A percentile compares a stretch with the other conserved stretches of the same genome.
These are phyloP conservation scores for Xylaria cubensis DNA, from an alignment of 495 filamentous ascomycete species.

Conservation along the genomic window DNA sequence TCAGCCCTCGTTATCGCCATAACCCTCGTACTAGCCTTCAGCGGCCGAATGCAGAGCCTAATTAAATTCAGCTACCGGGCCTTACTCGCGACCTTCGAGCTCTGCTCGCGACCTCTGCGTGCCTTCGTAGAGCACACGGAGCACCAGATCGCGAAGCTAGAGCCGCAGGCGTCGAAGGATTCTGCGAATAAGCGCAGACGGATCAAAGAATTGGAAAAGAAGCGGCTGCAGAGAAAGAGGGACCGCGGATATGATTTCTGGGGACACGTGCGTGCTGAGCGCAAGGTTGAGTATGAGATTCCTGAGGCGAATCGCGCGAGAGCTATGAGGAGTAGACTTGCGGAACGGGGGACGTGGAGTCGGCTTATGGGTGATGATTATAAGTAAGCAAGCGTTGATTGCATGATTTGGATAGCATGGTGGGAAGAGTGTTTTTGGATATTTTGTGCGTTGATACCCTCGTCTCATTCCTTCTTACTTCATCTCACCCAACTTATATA, in stretches of 20 bases:
- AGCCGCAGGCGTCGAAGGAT: conserved; percentile 35
- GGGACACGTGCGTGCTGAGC: conserved; percentile 47
- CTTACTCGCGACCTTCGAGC: conserved; percentile 25
- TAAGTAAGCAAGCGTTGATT: background rate
- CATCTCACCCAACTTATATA: background rate
- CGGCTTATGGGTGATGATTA: conserved; percentile 12
- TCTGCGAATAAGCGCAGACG: conserved; percentile 29
- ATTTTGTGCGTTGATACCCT: conserved; percentile 8
- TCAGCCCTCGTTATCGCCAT: conserved; percentile 47
- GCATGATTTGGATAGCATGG: background rate
- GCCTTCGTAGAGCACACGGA: conserved; percentile 23
- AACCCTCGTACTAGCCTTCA: conserved; percentile 52
- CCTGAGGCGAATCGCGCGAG: conserved; percentile 50
- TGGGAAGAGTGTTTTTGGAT: background rate
- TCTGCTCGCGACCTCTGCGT: conserved; percentile 17
- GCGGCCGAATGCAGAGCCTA: conserved; percentile 32
- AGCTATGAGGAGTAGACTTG: conserved; percentile 26
- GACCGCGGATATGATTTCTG: conserved; percentile 54
- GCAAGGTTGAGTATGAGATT: conserved; percentile 45
- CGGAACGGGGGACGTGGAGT: conserved; percentile 24
- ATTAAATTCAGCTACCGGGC: conserved; percentile 17
- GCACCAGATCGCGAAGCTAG: conserved; percentile 34
- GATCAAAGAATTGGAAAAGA: conserved; percentile 35
- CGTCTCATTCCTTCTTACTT: background rate
- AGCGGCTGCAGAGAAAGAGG: conserved; percentile 33